phyloP scores from a whole-genome alignment of 192 early-diverging fungal species.

The Endogone sp. region DNA sequence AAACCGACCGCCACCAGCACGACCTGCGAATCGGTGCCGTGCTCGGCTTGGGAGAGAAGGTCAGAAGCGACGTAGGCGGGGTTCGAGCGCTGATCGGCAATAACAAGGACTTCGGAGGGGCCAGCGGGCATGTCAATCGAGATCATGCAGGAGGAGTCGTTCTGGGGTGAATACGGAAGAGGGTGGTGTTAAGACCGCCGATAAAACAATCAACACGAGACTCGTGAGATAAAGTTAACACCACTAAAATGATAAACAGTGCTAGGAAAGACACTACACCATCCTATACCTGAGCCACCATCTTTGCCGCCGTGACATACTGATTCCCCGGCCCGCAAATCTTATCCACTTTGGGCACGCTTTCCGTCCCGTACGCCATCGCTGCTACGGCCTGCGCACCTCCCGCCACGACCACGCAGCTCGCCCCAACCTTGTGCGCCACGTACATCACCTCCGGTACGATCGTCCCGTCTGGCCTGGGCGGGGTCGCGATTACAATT shows the following conservation, averaged over 20 bases:
- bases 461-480: slow-evolving; percentile 84
- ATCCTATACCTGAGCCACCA: slow-evolving; percentile 81
- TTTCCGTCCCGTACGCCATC: slow-evolving; percentile 97
- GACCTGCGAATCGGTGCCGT: slow-evolving; percentile 94
- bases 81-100: slow-evolving; percentile 81
- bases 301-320: slow-evolving; percentile 99
- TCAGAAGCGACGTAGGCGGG: slow-evolving; percentile 95
- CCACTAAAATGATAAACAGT: too few species aligned
- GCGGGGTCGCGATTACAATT: slow-evolving; percentile 96
- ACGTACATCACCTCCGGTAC: slow-evolving; percentile 98
- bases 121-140: slow-evolving; percentile 99
- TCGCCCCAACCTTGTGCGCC: slow-evolving; percentile 95
- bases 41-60: slow-evolving; percentile 95
- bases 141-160: slow-evolving; percentile 89
- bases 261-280: slow-evolving; percentile 20
- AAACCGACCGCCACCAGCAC: slow-evolving; percentile 86
- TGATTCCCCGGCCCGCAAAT: slow-evolving; percentile 99
- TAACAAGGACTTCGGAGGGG: slow-evolving; percentile 98
- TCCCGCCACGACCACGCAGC: slow-evolving; percentile 86
- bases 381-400: slow-evolving; percentile 98
- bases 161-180: slow-evolving; percentile 36
- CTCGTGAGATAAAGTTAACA: neutral
- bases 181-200: slow-evolving; percentile 2
- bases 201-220: slow-evolving; percentile 5
- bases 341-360: slow-evolving; percentile 98